Percentiles rank a stretch among this genome's conserved stretches.
phyloP scores from a whole-genome alignment of 331 rosid species.

The Rosa hybrid region DNA sequence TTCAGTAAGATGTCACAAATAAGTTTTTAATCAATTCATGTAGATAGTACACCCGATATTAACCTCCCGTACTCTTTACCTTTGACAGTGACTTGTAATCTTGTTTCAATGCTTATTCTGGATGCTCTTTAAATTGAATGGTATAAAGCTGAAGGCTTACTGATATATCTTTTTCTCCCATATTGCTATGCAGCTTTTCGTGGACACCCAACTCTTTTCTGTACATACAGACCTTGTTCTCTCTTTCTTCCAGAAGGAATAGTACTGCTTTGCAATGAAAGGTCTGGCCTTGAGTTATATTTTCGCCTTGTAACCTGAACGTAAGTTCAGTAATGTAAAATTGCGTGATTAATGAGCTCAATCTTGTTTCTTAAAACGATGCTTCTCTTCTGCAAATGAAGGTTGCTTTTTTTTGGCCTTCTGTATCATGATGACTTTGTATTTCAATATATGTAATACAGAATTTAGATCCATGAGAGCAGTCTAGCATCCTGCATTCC shows the following conservation, averaged over 20 bases:
- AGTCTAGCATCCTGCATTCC: slow-evolving; percentile 1
- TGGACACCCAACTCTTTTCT: slow-evolving; percentile 95
- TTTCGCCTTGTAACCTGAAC: slow-evolving; percentile 40
- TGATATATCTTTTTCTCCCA: slow-evolving; percentile 7
- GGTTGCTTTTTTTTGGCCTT: not conserved
- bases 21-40: not conserved
- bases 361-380: slow-evolving; percentile 9
- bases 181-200: slow-evolving; percentile 65
- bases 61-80: not conserved
- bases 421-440: slow-evolving; percentile 6
- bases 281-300: slow-evolving; percentile 27
- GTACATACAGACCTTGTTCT: slow-evolving; percentile 95
- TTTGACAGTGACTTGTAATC: slow-evolving; percentile 10
- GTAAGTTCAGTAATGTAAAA: slow-evolving; percentile 57
- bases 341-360: slow-evolving; percentile 21
- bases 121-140: slow-evolving; percentile 17
- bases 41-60: not conserved
- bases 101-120: slow-evolving; percentile 5
- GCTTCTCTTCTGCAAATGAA: slow-evolving; percentile 3
- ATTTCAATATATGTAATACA: slow-evolving; percentile 3
- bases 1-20: not conserved
- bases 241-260: slow-evolving; percentile 95
- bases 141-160: slow-evolving; percentile 18
- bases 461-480: slow-evolving; percentile 3
- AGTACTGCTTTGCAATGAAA: slow-evolving; percentile 29